Conservation (phyloP, 768 basidiomycete species). For the Kwoniella heveanensis region DNA sequence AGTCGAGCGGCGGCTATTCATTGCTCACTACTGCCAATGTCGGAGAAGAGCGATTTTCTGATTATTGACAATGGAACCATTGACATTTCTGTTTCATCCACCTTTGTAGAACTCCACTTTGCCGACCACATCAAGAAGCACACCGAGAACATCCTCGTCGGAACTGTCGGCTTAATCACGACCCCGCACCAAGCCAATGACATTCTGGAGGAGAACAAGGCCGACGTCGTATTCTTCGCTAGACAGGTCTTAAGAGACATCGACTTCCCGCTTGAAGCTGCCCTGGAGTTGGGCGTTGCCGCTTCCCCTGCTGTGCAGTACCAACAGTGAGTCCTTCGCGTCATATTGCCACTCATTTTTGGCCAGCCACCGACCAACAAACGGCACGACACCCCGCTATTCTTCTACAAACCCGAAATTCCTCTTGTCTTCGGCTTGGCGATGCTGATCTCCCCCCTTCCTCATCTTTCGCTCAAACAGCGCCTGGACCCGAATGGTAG, state of each 20-base stretch:
- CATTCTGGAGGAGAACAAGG: conserved; percentile 67
- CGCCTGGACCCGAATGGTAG: conserved; percentile 47
- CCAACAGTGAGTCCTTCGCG: conserved; percentile 56
- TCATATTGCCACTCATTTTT: too few species aligned
- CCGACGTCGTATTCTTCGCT: conserved; percentile 70
- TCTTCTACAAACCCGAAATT: too few species aligned
- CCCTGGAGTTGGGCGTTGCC: conserved; percentile 65
- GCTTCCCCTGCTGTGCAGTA: conserved; percentile 76
- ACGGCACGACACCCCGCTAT: too few species aligned
- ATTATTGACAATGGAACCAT: too few species aligned
- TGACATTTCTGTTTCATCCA: too few species aligned
- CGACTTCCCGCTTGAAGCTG: conserved; percentile 68
- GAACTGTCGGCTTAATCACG: conserved; percentile 74
- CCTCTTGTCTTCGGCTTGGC: too few species aligned
- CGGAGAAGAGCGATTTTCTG: too few species aligned
- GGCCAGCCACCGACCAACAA: too few species aligned
- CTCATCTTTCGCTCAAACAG: conserved; percentile 9
- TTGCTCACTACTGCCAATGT: too few species aligned
- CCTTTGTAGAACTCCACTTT: conserved; percentile 71
- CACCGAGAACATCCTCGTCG: conserved; percentile 57
- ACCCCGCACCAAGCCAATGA: conserved; percentile 66
- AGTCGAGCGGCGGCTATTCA: conserved; percentile 8
- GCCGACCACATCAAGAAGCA: conserved; percentile 61
- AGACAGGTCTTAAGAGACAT: conserved; percentile 69
- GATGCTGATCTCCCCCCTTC: background rate